Conservation (phyloP, 441 rosid species). For the Arabidopsis hybrid region DNA sequence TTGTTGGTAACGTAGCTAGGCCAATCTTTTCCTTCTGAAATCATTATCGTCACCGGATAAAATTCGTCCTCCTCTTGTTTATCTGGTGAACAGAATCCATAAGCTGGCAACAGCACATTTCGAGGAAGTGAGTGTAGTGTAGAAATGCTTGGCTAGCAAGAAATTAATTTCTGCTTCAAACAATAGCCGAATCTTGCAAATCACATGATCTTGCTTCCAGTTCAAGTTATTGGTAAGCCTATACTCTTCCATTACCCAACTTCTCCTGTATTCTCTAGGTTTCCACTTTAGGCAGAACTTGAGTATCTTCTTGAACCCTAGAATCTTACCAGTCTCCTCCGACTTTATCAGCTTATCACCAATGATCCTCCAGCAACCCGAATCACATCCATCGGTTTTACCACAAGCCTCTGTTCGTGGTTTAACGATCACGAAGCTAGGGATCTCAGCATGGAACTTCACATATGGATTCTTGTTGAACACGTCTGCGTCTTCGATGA, state of each 20-base stretch:
- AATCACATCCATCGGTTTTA: conserved; percentile 19
- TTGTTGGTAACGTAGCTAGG: background rate
- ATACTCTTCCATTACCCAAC: background rate
- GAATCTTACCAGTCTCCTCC: background rate
- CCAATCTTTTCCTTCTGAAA: background rate
- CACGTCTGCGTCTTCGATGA: no score
- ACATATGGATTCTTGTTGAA: no score
- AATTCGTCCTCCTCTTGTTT: background rate
- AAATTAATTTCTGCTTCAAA: background rate
- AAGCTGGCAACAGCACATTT: background rate
- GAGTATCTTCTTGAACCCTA: conserved; percentile 36
- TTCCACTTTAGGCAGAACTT: background rate
- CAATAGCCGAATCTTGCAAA: background rate
- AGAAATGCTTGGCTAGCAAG: background rate
- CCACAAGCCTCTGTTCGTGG: background rate
- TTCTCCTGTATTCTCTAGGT: background rate
- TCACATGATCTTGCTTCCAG: background rate
- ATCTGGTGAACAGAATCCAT: background rate
- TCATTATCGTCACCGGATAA: background rate
- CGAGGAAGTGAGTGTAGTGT: background rate
- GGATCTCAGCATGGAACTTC: background rate
- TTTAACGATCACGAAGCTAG: background rate
- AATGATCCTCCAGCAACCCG: conserved; percentile 26
- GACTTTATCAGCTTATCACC: conserved; percentile 24
- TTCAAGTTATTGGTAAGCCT: background rate